Percentiles rank a stretch among this genome's conserved stretches.
These are phyloP conservation scores for Arthrobotrys megalospora DNA, from an alignment of 2,329 filamentous ascomycete genomes.

Conservation along the genomic window DNA sequence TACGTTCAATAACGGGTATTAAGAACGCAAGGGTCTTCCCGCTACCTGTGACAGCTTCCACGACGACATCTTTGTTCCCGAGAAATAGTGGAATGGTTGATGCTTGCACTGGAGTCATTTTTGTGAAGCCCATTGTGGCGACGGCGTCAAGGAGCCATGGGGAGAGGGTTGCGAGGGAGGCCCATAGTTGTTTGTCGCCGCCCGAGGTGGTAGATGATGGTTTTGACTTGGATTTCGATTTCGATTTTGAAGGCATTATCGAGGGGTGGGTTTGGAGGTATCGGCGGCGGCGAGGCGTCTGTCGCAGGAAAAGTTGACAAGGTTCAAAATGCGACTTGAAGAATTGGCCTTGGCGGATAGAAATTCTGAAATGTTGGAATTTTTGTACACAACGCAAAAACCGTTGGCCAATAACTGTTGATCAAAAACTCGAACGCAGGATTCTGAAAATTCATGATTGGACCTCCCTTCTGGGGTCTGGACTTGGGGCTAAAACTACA, in stretches of 20 bases:
- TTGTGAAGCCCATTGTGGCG: conserved; percentile 84
- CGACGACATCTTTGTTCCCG: conserved; percentile 91
- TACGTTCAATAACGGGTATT: conserved; percentile 84
- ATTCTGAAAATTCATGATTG: not conserved
- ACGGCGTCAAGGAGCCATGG: conserved; percentile 91
- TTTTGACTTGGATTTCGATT: conserved; percentile 64
- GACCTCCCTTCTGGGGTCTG: no score
- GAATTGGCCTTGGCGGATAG: conserved; percentile 2
- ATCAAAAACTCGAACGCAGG: no score
- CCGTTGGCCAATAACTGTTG: no score
- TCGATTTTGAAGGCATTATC: conserved; percentile 57
- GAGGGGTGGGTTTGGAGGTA: conserved; percentile 36
- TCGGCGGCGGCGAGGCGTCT: not conserved
- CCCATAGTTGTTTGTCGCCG: conserved; percentile 74
- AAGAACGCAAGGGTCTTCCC: conserved; percentile 91
- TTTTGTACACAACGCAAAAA: no score
- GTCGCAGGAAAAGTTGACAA: conserved; percentile 26
- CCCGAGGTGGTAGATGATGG: conserved; percentile 69
- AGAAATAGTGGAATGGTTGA: conserved; percentile 90
- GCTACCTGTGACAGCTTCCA: conserved; percentile 92
- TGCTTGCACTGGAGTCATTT: conserved; percentile 95
- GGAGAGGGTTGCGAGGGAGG: conserved; percentile 78
- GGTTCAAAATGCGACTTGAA: conserved; percentile 22
- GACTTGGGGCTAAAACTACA: no score
- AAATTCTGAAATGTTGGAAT: not conserved